Evolutionary conservation across 2,329 filamentous ascomycete species (phyloP), one percentile per base, ranked within the genome.

Genomic region (Tolypocladium pustulatum): DNA sequence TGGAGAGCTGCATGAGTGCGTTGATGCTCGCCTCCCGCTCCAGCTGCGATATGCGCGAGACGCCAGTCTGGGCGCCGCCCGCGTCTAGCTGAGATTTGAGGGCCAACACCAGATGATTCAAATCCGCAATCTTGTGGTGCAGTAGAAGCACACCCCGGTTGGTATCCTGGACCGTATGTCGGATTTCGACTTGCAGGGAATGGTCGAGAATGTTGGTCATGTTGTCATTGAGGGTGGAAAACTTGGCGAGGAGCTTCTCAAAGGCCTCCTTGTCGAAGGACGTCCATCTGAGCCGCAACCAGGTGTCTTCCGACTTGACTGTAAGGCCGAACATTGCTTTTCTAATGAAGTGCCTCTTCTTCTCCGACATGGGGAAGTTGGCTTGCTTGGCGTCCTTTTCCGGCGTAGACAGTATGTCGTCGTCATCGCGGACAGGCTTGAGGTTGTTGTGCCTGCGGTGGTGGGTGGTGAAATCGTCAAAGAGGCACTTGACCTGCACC

Each of bases 181-280:
- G 73, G 56, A 79, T 77, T 62, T 79, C 77, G 3, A 75, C 71
- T 61, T 79, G 76, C 58, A 79, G 66, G 4, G 73, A 72, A 37
- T 76, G 73, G 57, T 79, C 77, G 10, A 79, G 67, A 6, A 80
- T 75, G 57, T 76, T 72, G 32, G 75, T 78, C 72, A 79, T 79
- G 61, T 70, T 75, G 61, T 79, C 77, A 62, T 79, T 79, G 7
- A 80, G 66, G 6, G 70, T 62, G 0, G 76, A 71, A 60, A 80
- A 79, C 54, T 73, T 70, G 54, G 71, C 69, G 4, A 80, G 68
- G 25, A 80, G 65, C 20, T 65, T 65, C 65, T 79, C 78, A 59
- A 80, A 79, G 2, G 71, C 74, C 15, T 66, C 68, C 63, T 77
- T 78, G 63, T 79, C 77, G 61, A 80, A 76, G 1, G 75, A 71